phyloP scores from a whole-genome alignment of 1,284 basidiomycete species.

The Xerocomus nothofagi region DNA sequence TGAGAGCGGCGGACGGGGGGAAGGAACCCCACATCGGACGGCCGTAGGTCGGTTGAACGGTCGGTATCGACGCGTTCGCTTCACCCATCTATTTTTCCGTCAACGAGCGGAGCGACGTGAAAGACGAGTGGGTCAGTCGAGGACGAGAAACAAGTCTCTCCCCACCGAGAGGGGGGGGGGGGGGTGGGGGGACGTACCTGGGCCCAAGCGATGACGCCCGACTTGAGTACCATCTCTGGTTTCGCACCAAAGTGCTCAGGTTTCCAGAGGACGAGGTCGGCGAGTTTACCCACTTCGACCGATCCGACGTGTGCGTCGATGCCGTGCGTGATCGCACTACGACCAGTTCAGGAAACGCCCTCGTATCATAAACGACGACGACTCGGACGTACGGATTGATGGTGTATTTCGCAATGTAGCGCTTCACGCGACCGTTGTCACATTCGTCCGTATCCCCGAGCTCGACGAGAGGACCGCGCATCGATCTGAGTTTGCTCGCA shows the following conservation, averaged over 20 bases:
- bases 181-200: conserved; percentile 50
- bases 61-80: conserved; percentile 91
- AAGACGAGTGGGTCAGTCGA: too few species aligned
- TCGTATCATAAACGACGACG: background rate
- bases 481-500: conserved; percentile 89
- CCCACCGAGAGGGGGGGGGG: background rate
- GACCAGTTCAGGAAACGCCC: background rate
- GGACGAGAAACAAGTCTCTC: too few species aligned
- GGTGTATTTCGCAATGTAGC: conserved; percentile 96
- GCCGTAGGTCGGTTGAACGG: conserved; percentile 85
- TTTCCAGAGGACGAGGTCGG: conserved; percentile 94
- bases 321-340: conserved; percentile 91
- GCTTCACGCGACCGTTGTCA: conserved; percentile 96
- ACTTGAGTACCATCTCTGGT: conserved; percentile 93
- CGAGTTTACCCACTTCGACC: conserved; percentile 79
- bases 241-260: conserved; percentile 91
- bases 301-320: conserved; percentile 89
- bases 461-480: conserved; percentile 66
- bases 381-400: conserved; percentile 83
- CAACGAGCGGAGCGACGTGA: too few species aligned
- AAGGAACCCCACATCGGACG: conserved; percentile 90
- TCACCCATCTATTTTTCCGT: conserved; percentile 94
- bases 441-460: conserved; percentile 64
- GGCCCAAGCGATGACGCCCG: conserved; percentile 90
- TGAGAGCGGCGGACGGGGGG: conserved; percentile 72